phyloP scores from a whole-genome alignment of 805 yeast species.

The Dipodascus albidus region DNA sequence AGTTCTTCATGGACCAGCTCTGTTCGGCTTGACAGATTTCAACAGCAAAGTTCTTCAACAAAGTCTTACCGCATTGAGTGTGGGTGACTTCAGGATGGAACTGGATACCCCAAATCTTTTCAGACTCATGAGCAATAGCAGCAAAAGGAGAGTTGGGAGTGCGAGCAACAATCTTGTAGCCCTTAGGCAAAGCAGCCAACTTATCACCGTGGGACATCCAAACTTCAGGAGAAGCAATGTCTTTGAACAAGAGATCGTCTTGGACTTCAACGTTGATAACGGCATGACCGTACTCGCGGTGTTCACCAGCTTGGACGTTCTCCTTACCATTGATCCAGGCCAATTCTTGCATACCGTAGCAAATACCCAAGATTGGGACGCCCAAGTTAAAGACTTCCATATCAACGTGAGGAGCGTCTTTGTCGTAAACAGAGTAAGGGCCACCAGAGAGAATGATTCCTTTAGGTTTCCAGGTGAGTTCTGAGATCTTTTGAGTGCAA shows the following conservation, averaged over 20 bases:
- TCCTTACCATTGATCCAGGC: slow-evolving; percentile 94
- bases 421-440: slow-evolving; percentile 94
- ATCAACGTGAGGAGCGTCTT: slow-evolving; percentile 96
- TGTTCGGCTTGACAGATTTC: slow-evolving; percentile 75
- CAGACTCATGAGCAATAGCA: slow-evolving; percentile 69
- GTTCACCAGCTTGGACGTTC: slow-evolving; percentile 89
- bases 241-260: slow-evolving; percentile 64
- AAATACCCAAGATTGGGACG: slow-evolving; percentile 94
- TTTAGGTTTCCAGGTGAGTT: slow-evolving; percentile 86
- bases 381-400: slow-evolving; percentile 79
- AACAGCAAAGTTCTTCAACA: slow-evolving; percentile 88
- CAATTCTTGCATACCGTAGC: slow-evolving; percentile 98
- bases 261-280: slow-evolving; percentile 64
- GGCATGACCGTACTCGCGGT: slow-evolving; percentile 98
- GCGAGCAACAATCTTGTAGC: slow-evolving; percentile 80
- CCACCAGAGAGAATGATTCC: slow-evolving; percentile 96
- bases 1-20: slow-evolving; percentile 98
- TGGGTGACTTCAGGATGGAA: slow-evolving; percentile 99
- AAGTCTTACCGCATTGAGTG: slow-evolving; percentile 77
- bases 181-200: slow-evolving; percentile 78
- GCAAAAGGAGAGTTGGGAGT: slow-evolving; percentile 93
- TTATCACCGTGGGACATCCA: slow-evolving; percentile 99
- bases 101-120: slow-evolving; percentile 85
- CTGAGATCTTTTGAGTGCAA: slow-evolving; percentile 93
- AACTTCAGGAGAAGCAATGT: slow-evolving; percentile 86